Conservation (phyloP, 495 filamentous ascomycete genomes). For the Aspergillus olivimuriae region DNA sequence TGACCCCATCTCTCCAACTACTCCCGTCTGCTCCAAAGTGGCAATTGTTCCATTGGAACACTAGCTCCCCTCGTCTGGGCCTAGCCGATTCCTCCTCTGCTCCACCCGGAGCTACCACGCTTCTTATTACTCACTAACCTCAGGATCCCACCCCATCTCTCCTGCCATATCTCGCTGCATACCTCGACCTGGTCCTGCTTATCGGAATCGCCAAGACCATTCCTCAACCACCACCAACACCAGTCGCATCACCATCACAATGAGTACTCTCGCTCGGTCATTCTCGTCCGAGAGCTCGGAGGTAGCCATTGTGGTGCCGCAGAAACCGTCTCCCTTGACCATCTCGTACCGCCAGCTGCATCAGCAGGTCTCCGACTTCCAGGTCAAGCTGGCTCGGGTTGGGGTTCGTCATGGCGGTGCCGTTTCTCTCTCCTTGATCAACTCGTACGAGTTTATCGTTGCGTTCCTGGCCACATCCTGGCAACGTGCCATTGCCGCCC, state of each 20-base stretch:
- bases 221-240: neutral
- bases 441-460: slow-evolving; percentile 77
- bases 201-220: neutral
- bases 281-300: slow-evolving; percentile 34
- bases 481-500: slow-evolving; percentile 74
- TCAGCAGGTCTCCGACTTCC: slow-evolving; percentile 56
- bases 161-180: too few species aligned
- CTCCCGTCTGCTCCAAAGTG: too few species aligned
- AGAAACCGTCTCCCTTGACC: slow-evolving; percentile 46
- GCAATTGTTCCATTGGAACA: too few species aligned
- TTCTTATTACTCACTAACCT: too few species aligned
- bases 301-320: slow-evolving; percentile 64
- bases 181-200: too few species aligned
- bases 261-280: slow-evolving; percentile 42
- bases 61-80: too few species aligned
- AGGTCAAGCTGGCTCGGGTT: slow-evolving; percentile 62
- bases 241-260: slow-evolving; percentile 7
- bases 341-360: slow-evolving; percentile 59
- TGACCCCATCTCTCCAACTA: too few species aligned
- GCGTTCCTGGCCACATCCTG: slow-evolving; percentile 70
- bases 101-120: too few species aligned
- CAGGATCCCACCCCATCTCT: too few species aligned
- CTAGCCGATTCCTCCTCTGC: too few species aligned
- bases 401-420: slow-evolving; percentile 58
- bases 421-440: slow-evolving; percentile 70